These are phyloP conservation scores for Leptomonas pyrrhocoris DNA, from an alignment of 208 protist species.

Conservation along the genomic window DNA sequence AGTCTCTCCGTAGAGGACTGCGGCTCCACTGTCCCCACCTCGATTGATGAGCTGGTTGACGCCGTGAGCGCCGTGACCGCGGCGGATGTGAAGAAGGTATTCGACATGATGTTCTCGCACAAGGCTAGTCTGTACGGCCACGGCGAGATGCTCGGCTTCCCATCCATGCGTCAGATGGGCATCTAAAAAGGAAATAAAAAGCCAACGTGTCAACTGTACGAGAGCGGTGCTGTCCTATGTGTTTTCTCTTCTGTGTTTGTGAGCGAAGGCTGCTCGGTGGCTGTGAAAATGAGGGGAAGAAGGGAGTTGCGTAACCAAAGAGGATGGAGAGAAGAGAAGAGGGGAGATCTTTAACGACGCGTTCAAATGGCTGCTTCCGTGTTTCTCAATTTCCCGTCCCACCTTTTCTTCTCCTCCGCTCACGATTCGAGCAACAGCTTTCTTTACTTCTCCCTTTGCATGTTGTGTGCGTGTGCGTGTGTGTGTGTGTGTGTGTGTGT, in stretches of 20 bases:
- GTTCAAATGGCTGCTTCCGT: too few species aligned
- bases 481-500: constrained; percentile 15
- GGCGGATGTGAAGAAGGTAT: constrained; percentile 70
- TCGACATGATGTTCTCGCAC: constrained; percentile 70
- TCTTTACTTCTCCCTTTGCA: too few species aligned
- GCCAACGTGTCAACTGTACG: neutral
- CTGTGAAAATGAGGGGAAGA: too few species aligned
- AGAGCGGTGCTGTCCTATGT: neutral
- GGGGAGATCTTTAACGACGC: too few species aligned
- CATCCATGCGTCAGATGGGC: constrained; percentile 82
- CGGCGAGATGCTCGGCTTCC: constrained; percentile 83
- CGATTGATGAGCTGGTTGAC: constrained; percentile 62
- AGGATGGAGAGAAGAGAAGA: too few species aligned
- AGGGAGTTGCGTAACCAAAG: too few species aligned
- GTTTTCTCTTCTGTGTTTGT: constrained; percentile 9
- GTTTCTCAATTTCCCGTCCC: too few species aligned
- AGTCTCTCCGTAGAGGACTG: constrained; percentile 47
- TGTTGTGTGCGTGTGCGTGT: too few species aligned
- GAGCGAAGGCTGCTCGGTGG: too few species aligned
- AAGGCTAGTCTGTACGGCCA: constrained; percentile 75
- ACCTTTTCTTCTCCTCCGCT: too few species aligned
- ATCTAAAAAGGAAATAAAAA: constrained; percentile 37
- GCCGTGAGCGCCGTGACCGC: constrained; percentile 62
- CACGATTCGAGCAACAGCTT: too few species aligned
- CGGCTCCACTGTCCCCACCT: constrained; percentile 41